Evolutionary conservation across 805 yeast species (phyloP), one percentile per base, ranked within the genome.

Genomic region (Henningerozyma blattae): DNA sequence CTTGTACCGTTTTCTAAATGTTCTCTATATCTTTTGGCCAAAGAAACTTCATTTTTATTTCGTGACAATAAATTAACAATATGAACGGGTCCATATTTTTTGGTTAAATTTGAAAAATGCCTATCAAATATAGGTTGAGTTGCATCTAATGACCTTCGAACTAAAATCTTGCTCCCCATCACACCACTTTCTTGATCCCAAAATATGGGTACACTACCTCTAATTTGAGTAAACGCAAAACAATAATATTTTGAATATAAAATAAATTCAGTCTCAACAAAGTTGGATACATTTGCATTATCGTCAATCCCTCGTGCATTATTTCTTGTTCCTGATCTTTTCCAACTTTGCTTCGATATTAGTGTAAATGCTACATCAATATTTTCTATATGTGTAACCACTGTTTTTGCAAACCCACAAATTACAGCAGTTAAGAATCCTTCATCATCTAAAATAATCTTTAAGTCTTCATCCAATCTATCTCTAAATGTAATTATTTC

Each of bases 121-220:
- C 72, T 70, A 41, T 80, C 77, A 49, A 89, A 89, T 1, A 86
- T 72, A 0, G 95, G 94, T 50, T 84, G 93, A 0, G 97, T 77
- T 1, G 97, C 97, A 43, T 86, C 96, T 25, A 71, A 58, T 2
- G 95, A 82, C 47, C 98, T 68, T 0, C 95, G 85, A 9, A 91
- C 68, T 30, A 77, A 78, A 32, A 89, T 84, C 50, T 87, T 91
- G 15, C 95, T 94, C 42, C 82, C 77, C 18, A 89, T 73, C 39
- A 89, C 61, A 2, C 93, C 79, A 3, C 91, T 75, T 47, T 89
- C 96, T 56, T 91, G 98, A 53, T 91, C 98, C 98, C 98, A 91
- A 51, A 91, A 91, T 1, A 89, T 67, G 0, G 99, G 98, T 3
- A 91, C 85, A 13, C 94, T 79, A 4, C 99, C 99, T 50, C 99